Percentiles rank a stretch among this genome's conserved stretches.
Conservation (phyloP, 1,284 basidiomycete genomes). For the Erythrobasidium hasegawianum region DNA sequence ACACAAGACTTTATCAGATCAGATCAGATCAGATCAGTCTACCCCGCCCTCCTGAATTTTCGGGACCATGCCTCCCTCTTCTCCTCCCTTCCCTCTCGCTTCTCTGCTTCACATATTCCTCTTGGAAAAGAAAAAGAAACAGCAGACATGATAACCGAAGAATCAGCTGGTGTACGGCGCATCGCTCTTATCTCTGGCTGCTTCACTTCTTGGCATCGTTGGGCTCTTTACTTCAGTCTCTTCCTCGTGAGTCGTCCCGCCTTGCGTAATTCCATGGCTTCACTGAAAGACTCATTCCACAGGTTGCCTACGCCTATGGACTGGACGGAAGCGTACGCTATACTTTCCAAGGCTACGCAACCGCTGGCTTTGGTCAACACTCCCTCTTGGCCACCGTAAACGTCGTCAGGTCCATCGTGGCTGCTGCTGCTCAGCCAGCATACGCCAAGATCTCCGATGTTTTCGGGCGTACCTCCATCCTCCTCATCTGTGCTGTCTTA, state of each 20-base stretch:
- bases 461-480: constrained; percentile 50
- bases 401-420: constrained; percentile 44
- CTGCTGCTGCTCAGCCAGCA: constrained; percentile 42
- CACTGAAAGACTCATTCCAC: not conserved
- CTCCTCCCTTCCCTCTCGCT: not conserved
- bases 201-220: constrained; percentile 45
- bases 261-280: too few relatives aligned
- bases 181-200: constrained; percentile 49
- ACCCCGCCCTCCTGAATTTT: not conserved
- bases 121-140: not conserved
- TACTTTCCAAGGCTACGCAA: constrained; percentile 40
- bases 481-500: constrained; percentile 49
- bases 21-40: not conserved
- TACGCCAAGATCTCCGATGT: constrained; percentile 49
- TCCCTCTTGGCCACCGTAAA: constrained; percentile 47
- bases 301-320: constrained; percentile 31
- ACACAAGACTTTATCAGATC: constrained; percentile 8
- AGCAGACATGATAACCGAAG: constrained; percentile 1
- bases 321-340: constrained; percentile 41
- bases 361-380: constrained; percentile 42
- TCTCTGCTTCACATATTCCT: not conserved
- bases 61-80: not conserved
- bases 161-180: constrained; percentile 46
- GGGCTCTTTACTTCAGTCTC: constrained; percentile 49
- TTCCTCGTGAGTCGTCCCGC: constrained; percentile 45